A percentile compares a stretch with the other conserved stretches of the same genome.
Evolutionary conservation across 345 rosid genomes (phyloP).

Genomic region (Eucalyptus marginata): DNA sequence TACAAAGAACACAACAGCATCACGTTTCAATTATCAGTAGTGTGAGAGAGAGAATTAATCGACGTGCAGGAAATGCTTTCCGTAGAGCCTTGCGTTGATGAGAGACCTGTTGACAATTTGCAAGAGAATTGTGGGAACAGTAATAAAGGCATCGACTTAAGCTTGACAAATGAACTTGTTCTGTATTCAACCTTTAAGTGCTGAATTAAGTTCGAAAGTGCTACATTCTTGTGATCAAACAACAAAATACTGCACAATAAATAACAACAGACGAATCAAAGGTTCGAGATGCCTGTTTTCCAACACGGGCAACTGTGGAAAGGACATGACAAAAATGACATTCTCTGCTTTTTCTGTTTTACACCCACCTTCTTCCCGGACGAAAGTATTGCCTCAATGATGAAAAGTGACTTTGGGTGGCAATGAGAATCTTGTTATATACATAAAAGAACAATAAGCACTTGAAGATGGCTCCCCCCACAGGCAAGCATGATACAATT

Average conservation of each 20-base stretch:
- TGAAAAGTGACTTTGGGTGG: neutral
- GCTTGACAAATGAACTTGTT: neutral
- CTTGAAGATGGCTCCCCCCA: neutral
- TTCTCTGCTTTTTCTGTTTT: neutral
- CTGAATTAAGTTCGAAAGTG: neutral
- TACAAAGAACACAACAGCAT: neutral
- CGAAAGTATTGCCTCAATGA: neutral
- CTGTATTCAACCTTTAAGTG: neutral
- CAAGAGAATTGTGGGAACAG: neutral
- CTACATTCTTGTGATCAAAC: neutral
- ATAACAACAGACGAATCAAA: neutral
- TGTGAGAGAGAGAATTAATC: neutral
- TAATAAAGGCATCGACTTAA: neutral
- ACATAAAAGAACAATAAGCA: neutral
- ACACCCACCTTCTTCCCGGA: neutral
- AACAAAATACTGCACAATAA: neutral
- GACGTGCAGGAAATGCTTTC: neutral
- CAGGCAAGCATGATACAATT: neutral
- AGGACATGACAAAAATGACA: neutral
- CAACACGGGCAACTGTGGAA: neutral
- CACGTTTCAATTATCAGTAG: neutral
- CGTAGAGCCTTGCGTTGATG: neutral
- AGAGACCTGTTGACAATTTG: neutral
- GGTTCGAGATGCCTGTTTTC: neutral
- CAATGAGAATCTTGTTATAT: slow-evolving; percentile 1